Conservation (phyloP, 2,329 filamentous ascomycete genomes). For the Penicillium sp. region DNA sequence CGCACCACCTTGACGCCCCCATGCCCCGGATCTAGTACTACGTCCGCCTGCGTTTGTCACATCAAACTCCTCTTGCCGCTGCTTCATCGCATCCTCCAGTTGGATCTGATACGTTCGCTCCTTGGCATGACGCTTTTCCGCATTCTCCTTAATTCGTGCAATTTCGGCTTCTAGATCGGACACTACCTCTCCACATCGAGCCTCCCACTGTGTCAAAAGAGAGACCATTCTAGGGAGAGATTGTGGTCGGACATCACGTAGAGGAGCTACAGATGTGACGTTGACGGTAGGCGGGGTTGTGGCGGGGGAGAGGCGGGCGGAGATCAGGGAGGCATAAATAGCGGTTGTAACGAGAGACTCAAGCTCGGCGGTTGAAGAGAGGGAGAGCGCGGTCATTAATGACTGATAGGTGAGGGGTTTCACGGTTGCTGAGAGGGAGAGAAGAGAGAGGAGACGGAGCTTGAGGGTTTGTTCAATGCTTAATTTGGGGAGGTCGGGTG, state of each 20-base stretch:
- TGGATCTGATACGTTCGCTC: conserved; percentile 49
- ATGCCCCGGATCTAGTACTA: conserved; percentile 1
- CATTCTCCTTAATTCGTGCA: conserved; percentile 59
- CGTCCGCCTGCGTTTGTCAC: conserved; percentile 8
- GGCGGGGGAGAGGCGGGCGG: conserved; percentile 83
- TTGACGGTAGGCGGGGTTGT: conserved; percentile 71
- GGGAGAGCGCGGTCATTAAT: conserved; percentile 65
- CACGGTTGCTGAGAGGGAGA: conserved; percentile 71
- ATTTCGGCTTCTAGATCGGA: conserved; percentile 74
- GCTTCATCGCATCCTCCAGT: conserved; percentile 48
- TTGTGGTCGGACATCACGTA: conserved; percentile 78
- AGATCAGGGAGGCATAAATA: conserved; percentile 80
- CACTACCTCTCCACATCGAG: conserved; percentile 73
- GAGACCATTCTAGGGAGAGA: conserved; percentile 67
- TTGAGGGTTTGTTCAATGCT: conserved; percentile 73
- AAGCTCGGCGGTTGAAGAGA: conserved; percentile 66
- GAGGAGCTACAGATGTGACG: conserved; percentile 75
- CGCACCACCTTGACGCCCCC: conserved; percentile 4
- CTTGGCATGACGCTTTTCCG: conserved; percentile 54
- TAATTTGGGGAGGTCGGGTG: conserved; percentile 65
- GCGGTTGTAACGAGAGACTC: conserved; percentile 84
- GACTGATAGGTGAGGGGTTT: conserved; percentile 69
- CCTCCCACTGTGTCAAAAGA: conserved; percentile 71
- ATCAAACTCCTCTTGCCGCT: conserved; percentile 31
- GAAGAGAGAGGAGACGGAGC: conserved; percentile 83